Evolutionary conservation across 108 stramenopile genomes (phyloP), one percentile per base, ranked within the genome.

Genomic region (Cyclostephanos tholiformis): DNA sequence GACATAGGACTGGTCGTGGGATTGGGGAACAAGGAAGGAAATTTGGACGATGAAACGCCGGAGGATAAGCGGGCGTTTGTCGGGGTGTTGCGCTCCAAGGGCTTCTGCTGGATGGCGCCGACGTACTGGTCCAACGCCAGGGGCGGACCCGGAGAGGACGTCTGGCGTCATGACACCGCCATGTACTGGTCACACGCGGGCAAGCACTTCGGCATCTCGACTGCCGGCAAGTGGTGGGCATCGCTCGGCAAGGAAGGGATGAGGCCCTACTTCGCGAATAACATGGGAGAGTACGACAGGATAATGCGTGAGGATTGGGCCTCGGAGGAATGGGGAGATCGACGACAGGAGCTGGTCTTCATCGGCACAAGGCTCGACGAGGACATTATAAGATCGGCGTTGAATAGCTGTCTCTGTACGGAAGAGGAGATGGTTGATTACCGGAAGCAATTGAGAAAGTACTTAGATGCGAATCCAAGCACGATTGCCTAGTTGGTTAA

Each of bases 121-220:
- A 85, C 71, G 7, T 72, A 82, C 27, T 96, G 95, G 95, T 72
- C 60, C 41, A 85, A 85, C 19, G 49, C 76, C 3, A 64, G 67
- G 22, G 83, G 80, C 4, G 53, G 53, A 27, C 25, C 53, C 9
- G 53, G 65, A 25, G 53, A 55, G 16, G 95, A 96, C 84, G 85
- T 68, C 27, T 94, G 89, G 87, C 80, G 93, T 29, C 95, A 98
- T 71, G 90, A 96, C 48, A 95, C 97, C 27, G 97, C 97, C 56
- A 94, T 97, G 92, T 99, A 92, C 74, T 97, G 96, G 96, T 85
- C 82, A 60, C 96, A 97, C 65, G 96, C 98, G 26, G 98, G 98
- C 26, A 91, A 88, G 43, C 91, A 93, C 51, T 96, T 98, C 77
- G 93, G 92, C 12, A 88, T 98, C 14, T 71, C 77, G 0, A 66